Conservation (phyloP, 169 alveolate species). For the Cryptosporidium felis region DNA sequence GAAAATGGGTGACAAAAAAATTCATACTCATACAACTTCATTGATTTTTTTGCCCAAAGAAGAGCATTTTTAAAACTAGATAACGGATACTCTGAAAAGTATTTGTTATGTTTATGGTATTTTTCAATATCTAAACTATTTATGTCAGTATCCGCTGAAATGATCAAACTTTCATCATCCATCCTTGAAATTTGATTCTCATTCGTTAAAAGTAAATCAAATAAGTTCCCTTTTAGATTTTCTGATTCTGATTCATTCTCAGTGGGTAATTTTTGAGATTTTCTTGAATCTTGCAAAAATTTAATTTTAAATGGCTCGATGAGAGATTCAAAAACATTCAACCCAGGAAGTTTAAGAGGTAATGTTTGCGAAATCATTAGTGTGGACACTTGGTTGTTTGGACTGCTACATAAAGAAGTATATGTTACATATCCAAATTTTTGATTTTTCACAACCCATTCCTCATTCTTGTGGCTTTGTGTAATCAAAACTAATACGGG, state of each 20-base stretch:
- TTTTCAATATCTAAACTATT: not conserved
- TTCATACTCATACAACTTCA: constrained; percentile 8
- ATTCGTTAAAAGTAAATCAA: too few relatives aligned
- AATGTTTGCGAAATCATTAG: constrained; percentile 10
- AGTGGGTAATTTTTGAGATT: not conserved
- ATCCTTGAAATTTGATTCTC: too few relatives aligned
- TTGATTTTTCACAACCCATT: constrained; percentile 11
- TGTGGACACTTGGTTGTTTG: not conserved
- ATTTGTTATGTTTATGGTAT: constrained; percentile 12
- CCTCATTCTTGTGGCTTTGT: constrained; percentile 19
- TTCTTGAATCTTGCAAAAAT: not conserved
- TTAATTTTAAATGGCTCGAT: constrained; percentile 44
- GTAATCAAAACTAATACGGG: constrained; percentile 63
- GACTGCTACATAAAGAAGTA: constrained; percentile 34
- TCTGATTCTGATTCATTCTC: not conserved
- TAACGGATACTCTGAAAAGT: constrained; percentile 44
- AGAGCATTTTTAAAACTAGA: constrained; percentile 24
- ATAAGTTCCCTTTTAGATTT: too few relatives aligned
- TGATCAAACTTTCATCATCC: constrained; percentile 17
- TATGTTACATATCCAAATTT: constrained; percentile 39
- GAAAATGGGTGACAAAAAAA: constrained; percentile 37
- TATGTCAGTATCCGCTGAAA: constrained; percentile 5
- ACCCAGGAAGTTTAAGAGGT: constrained; percentile 39
- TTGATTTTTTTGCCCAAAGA: constrained; percentile 32
- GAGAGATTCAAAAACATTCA: constrained; percentile 25